Conservation (phyloP, 495 filamentous ascomycete species). For the Trichoderma gamsii region DNA sequence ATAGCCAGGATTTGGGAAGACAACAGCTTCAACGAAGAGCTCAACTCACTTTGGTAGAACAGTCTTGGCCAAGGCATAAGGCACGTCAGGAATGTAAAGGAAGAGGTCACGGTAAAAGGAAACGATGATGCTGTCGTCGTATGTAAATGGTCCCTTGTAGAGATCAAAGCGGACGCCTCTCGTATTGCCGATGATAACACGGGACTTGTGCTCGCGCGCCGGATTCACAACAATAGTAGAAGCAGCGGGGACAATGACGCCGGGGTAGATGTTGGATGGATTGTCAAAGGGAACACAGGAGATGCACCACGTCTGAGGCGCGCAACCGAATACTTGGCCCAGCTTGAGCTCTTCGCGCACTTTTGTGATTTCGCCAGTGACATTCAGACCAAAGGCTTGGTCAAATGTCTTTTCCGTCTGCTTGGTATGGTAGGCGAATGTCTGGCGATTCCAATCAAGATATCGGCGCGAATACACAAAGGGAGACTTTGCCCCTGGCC, state of each 20-base stretch:
- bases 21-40: background rate
- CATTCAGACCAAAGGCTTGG: slow-evolving; percentile 58
- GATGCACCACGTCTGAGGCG: slow-evolving; percentile 63
- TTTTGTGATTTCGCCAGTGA: slow-evolving; percentile 57
- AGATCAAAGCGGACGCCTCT: slow-evolving; percentile 80
- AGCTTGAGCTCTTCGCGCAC: slow-evolving; percentile 59
- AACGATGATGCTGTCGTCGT: slow-evolving; percentile 68
- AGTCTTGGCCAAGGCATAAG: slow-evolving; percentile 54
- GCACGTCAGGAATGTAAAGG: slow-evolving; percentile 60
- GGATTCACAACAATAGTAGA: slow-evolving; percentile 52
- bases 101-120: slow-evolving; percentile 75
- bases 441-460: slow-evolving; percentile 79
- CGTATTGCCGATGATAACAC: slow-evolving; percentile 67
- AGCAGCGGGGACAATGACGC: slow-evolving; percentile 50
- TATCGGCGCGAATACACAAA: slow-evolving; percentile 62
- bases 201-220: slow-evolving; percentile 41
- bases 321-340: slow-evolving; percentile 62
- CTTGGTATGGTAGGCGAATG: slow-evolving; percentile 65
- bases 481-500: slow-evolving; percentile 25
- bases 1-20: background rate
- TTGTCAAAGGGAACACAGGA: slow-evolving; percentile 57
- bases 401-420: slow-evolving; percentile 55
- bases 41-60: slow-evolving; percentile 31
- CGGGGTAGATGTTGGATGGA: slow-evolving; percentile 57
- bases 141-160: slow-evolving; percentile 73